phyloP scores from a whole-genome alignment of 1,284 basidiomycete species.

The Naganishia sp. region DNA sequence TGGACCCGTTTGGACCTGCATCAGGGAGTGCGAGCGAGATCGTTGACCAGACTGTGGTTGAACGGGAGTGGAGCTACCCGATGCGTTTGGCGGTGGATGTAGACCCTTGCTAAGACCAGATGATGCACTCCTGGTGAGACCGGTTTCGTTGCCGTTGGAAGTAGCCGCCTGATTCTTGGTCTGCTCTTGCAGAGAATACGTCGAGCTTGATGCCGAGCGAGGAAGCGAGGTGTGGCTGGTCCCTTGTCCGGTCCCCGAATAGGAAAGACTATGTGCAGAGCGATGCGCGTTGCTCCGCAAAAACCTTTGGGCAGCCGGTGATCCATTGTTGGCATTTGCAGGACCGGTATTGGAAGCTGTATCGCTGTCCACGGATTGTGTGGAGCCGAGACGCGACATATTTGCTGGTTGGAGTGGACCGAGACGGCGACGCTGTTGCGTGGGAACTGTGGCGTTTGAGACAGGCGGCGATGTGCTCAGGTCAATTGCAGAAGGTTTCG shows the following conservation, averaged over 20 bases:
- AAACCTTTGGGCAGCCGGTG: constrained; percentile 4
- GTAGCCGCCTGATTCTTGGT: neutral
- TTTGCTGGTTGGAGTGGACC: constrained; percentile 26
- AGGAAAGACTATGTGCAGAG: constrained; percentile 5
- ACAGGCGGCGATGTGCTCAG: constrained; percentile 11
- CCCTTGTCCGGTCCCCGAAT: neutral
- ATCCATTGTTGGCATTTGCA: neutral
- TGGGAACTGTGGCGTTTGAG: neutral
- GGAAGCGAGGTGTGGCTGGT: constrained; percentile 8
- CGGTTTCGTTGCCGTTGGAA: neutral
- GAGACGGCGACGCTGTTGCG: constrained; percentile 15
- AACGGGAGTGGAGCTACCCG: constrained; percentile 8
- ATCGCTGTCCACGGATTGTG: constrained; percentile 5
- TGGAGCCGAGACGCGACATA: constrained; percentile 12
- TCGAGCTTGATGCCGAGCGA: constrained; percentile 19
- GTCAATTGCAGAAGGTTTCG: neutral
- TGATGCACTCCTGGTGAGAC: constrained; percentile 3
- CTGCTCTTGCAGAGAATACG: constrained; percentile 21
- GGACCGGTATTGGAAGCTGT: neutral
- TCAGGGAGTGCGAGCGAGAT: constrained; percentile 18
- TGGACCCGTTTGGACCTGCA: constrained; percentile 12
- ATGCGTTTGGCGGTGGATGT: constrained; percentile 1
- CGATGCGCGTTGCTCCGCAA: neutral
- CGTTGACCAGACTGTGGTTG: neutral
- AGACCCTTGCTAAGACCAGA: neutral